Evolutionary conservation across 768 basidiomycete genomes (phyloP).

Genomic region (Tricholoma bakamatsutake): DNA sequence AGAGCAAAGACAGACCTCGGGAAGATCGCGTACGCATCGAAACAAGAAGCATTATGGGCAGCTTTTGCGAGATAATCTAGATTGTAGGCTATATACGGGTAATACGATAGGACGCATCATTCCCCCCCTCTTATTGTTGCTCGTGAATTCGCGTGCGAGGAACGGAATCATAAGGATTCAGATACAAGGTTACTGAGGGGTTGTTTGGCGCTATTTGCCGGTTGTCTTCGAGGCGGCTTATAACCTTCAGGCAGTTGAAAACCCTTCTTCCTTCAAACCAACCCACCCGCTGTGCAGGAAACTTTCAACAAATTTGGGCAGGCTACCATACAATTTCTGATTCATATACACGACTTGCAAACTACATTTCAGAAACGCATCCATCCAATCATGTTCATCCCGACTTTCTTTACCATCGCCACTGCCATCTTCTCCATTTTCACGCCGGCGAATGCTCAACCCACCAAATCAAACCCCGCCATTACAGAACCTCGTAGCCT

Average conservation of each 20-base stretch:
- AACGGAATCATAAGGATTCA: too few relatives aligned
- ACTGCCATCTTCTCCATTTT: slow-evolving; percentile 32
- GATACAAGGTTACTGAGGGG: not conserved
- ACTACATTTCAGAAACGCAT: not conserved
- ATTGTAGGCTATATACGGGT: not conserved
- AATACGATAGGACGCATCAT: too few relatives aligned
- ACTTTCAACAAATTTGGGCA: slow-evolving; percentile 4
- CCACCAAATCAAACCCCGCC: slow-evolving; percentile 25
- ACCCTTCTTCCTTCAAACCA: not conserved
- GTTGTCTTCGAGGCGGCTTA: not conserved
- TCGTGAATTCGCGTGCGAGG: not conserved
- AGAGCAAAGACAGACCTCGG: not conserved
- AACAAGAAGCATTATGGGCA: too few relatives aligned
- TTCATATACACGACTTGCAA: not conserved
- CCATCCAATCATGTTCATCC: slow-evolving; percentile 23
- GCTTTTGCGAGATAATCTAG: not conserved
- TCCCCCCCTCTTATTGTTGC: not conserved
- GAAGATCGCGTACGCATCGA: slow-evolving; percentile 5
- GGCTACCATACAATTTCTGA: slow-evolving; percentile 3
- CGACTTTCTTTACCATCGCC: slow-evolving; percentile 21
- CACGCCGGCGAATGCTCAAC: slow-evolving; percentile 28
- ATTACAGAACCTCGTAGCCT: slow-evolving; percentile 15
- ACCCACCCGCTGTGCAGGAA: slow-evolving; percentile 5
- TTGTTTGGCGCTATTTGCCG: not conserved
- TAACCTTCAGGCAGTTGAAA: not conserved